Evolutionary conservation across 2,329 filamentous ascomycete species (phyloP), one percentile per base, ranked within the genome.

Genomic region (Apiospora kogelbergensis): DNA sequence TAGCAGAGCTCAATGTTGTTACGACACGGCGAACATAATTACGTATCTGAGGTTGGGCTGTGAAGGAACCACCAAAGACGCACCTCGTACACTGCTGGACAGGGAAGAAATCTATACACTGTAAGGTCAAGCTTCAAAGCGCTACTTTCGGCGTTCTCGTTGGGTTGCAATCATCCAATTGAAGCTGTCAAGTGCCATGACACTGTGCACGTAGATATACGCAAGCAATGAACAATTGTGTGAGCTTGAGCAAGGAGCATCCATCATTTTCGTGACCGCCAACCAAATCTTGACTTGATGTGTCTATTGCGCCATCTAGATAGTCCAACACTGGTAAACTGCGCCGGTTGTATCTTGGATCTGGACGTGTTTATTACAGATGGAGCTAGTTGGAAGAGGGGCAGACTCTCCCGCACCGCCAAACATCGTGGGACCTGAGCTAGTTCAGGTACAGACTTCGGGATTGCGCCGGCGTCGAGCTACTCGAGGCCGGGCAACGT

Each of bases 361-460:
- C n/a, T 17, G 53, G 20, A 37, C 53, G 30, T 17, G 20, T n/a
- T 20, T 22, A 6, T 15, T 15, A 6, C 22, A 60, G 53, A 60
- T 60, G 53, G 53, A 37, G 53, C 53, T 60, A 60, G 2, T 57
- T 20, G 20, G 26, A 37, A 60, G 53, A 60, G 53, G 53, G 53
- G 53, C 53, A 60, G 53, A n/a, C 30, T 53, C 46, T 10, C 15
- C 26, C 53, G 53, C 53, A 60, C 20, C 22, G 30, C 17, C 10
- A 33, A 22, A 60, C 17, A 60, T 60, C 53, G 53, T 17, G 30
- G 53, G 53, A 37, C 53, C 53, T 60, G 53, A 60, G 53, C 53
- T 60, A 60, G 30, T 60, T 60, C 53, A 60, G 53, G 53, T 60
- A 60, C 53, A 60, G 30, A 60, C 30, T 60, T 60, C 30, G 30